phyloP scores from a whole-genome alignment of 768 basidiomycete genomes.

The Lactarius trivialis region DNA sequence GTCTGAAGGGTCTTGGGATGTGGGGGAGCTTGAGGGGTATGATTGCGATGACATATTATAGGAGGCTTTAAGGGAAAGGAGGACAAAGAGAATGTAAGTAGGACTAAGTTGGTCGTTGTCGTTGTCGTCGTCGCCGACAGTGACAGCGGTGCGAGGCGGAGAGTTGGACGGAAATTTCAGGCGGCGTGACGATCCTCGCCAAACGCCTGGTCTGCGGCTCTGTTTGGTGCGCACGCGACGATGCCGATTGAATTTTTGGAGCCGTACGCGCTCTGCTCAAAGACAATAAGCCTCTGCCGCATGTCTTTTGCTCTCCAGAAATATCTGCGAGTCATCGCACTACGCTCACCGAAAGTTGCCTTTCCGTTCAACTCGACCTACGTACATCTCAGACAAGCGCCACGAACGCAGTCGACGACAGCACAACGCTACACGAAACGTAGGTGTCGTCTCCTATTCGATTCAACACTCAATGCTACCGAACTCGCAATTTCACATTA shows the following conservation, averaged over 20 bases:
- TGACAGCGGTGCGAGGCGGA: not conserved
- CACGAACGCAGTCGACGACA: not conserved
- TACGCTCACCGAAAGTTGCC: not conserved
- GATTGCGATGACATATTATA: slow-evolving; percentile 17
- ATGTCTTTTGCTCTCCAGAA: slow-evolving; percentile 16
- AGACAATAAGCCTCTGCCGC: slow-evolving; percentile 19
- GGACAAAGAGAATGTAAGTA: not conserved
- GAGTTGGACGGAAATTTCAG: slow-evolving; percentile 3
- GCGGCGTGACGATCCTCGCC: slow-evolving; percentile 16
- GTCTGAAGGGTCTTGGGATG: slow-evolving; percentile 15
- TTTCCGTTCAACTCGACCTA: not conserved
- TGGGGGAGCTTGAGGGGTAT: not conserved
- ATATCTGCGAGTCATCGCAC: slow-evolving; percentile 14
- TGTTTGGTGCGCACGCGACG: not conserved
- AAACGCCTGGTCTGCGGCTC: slow-evolving; percentile 12
- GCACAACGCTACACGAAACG: slow-evolving; percentile 5
- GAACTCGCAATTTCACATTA: slow-evolving; percentile 15
- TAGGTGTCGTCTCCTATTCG: slow-evolving; percentile 5
- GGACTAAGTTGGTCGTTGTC: not conserved
- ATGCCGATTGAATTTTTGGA: not conserved
- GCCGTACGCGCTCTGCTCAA: not conserved
- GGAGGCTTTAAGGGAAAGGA: not conserved
- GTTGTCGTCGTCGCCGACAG: slow-evolving; percentile 11
- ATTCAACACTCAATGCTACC: not conserved
- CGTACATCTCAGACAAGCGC: not conserved